Conservation (phyloP, 768 basidiomycete species). For the Termitomyces sp. region DNA sequence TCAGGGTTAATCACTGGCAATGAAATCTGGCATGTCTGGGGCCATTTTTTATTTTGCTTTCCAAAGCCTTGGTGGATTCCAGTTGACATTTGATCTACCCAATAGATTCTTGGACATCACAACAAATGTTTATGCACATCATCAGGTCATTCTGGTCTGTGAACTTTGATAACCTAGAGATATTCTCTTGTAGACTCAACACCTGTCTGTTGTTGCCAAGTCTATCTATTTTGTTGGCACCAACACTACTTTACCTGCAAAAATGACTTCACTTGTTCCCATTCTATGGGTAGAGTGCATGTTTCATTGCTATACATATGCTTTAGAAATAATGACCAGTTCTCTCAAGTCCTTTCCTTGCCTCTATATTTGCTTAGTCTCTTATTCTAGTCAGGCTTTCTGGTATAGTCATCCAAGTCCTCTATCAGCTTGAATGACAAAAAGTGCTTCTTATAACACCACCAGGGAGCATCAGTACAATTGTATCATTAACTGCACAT, state of each 20-base stretch:
- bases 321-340: not conserved
- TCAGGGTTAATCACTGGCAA: slow-evolving; percentile 42
- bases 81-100: slow-evolving; percentile 39
- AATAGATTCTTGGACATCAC: slow-evolving; percentile 53
- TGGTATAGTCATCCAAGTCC: slow-evolving; percentile 41
- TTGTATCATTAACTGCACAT: slow-evolving; percentile 49
- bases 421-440: slow-evolving; percentile 41
- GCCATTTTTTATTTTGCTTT: slow-evolving; percentile 52
- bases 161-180: not conserved
- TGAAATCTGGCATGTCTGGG: slow-evolving; percentile 46
- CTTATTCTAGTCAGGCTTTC: slow-evolving; percentile 42
- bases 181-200: slow-evolving; percentile 33
- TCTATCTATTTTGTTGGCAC: slow-evolving; percentile 49
- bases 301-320: not conserved
- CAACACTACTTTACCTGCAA: slow-evolving; percentile 31
- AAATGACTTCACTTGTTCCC: slow-evolving; percentile 34
- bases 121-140: slow-evolving; percentile 42
- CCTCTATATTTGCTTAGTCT: slow-evolving; percentile 41
- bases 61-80: slow-evolving; percentile 31
- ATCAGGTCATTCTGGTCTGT: not conserved
- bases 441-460: slow-evolving; percentile 44
- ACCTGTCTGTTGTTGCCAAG: slow-evolving; percentile 53
- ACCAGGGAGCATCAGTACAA: slow-evolving; percentile 56
- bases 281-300: slow-evolving; percentile 57
- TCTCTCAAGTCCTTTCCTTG: slow-evolving; percentile 42